These are phyloP conservation scores for Orbilia ellipsospora DNA, from an alignment of 2,329 filamentous ascomycete species.

Conservation along the genomic window DNA sequence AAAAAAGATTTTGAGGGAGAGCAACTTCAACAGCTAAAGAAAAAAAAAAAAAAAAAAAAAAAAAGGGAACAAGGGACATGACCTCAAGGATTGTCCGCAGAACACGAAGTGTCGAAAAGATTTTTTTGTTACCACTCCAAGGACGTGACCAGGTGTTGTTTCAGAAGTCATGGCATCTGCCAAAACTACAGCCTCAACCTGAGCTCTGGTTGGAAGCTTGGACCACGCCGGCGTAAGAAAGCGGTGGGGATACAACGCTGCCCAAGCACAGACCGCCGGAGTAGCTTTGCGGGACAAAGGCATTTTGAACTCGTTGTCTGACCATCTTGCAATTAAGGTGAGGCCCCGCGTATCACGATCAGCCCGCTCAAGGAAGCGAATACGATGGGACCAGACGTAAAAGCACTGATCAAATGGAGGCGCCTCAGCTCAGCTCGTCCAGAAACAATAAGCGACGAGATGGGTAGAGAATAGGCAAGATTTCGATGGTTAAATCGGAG, in stretches of 20 bases:
- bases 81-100: background rate
- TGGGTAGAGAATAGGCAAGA: background rate
- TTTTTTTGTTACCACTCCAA: background rate
- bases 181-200: too few relatives aligned
- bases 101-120: background rate
- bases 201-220: too few relatives aligned
- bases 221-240: too few relatives aligned
- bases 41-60: background rate
- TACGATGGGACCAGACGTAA: background rate
- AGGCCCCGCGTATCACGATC: constrained; percentile 21
- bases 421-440: background rate
- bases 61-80: background rate
- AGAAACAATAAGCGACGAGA: constrained; percentile 2
- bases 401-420: background rate
- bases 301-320: too few relatives aligned
- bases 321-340: constrained; percentile 31
- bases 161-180: too few relatives aligned
- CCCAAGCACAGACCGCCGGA: constrained; percentile 26
- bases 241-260: background rate
- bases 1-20: background rate
- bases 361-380: constrained; percentile 3
- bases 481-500: constrained; percentile 26
- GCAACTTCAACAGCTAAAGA: too few relatives aligned
- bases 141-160: too few relatives aligned
- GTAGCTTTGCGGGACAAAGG: background rate